Conservation (phyloP, 163 green algal species). For the Chlorella variabilis region DNA sequence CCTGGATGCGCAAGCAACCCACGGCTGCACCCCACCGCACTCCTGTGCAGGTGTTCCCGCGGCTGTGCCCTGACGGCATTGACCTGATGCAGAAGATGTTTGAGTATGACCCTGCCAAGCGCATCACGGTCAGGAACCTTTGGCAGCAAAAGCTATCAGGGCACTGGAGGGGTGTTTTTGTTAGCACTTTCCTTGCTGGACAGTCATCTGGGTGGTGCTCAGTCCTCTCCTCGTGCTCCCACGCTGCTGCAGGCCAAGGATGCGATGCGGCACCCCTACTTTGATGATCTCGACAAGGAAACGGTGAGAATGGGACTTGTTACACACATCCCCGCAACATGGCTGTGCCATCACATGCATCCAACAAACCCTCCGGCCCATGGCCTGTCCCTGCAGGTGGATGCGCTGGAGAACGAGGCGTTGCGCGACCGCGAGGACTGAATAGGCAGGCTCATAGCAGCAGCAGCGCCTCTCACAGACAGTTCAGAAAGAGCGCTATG, state of each 20-base stretch:
- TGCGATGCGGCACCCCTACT: constrained; percentile 96
- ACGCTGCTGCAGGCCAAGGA: constrained; percentile 94
- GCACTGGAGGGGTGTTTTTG: neutral
- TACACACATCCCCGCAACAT: too few species aligned
- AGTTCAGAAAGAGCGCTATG: too few species aligned
- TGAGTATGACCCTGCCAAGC: constrained; percentile 89
- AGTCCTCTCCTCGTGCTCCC: too few species aligned
- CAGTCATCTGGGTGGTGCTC: too few species aligned
- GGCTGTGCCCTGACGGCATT: constrained; percentile 83
- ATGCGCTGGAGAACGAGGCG: constrained; percentile 76
- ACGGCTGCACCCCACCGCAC: neutral
- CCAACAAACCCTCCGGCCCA: too few species aligned
- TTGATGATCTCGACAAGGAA: constrained; percentile 91
- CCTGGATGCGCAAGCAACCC: neutral
- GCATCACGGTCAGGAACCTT: constrained; percentile 88
- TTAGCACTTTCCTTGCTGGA: too few species aligned
- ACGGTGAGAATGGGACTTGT: constrained; percentile 3
- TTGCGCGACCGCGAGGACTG: constrained; percentile 8
- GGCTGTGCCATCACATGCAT: too few species aligned
- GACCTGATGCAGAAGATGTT: constrained; percentile 93
- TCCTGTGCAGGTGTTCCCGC: constrained; percentile 75
- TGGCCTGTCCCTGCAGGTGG: constrained; percentile 63
- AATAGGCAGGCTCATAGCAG: too few species aligned
- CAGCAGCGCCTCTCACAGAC: too few species aligned
- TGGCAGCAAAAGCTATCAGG: neutral